Evolutionary conservation across 2,329 filamentous ascomycete genomes (phyloP).

Genomic region (Fusarium globosum): DNA sequence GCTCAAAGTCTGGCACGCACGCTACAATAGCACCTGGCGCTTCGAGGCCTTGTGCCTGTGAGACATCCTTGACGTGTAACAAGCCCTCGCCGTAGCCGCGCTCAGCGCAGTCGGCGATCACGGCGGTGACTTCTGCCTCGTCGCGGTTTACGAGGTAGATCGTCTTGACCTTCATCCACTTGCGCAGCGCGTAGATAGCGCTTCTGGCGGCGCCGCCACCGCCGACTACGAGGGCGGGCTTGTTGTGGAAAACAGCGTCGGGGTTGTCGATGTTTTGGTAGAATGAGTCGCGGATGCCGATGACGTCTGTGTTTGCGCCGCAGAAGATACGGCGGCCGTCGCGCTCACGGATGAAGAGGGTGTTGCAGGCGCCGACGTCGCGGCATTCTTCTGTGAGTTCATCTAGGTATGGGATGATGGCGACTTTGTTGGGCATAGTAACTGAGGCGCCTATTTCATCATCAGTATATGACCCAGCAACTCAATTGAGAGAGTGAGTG

Average conservation of each 20-base stretch:
- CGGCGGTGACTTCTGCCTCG: constrained; percentile 70
- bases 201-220: constrained; percentile 83
- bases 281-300: constrained; percentile 81
- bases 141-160: constrained; percentile 86
- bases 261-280: constrained; percentile 63
- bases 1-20: constrained; percentile 82
- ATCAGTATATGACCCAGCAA: no score
- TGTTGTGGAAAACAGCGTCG: constrained; percentile 62
- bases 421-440: constrained; percentile 87
- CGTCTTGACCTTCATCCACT: constrained; percentile 72
- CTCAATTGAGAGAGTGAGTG: not conserved
- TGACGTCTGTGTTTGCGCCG: constrained; percentile 84
- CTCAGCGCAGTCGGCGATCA: constrained; percentile 71
- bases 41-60: constrained; percentile 68
- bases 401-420: constrained; percentile 79
- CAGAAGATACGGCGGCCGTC: constrained; percentile 65
- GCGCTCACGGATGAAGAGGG: constrained; percentile 72
- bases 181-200: constrained; percentile 79
- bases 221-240: constrained; percentile 78
- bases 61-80: constrained; percentile 68
- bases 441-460: constrained; percentile 69
- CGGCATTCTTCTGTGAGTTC: constrained; percentile 77
- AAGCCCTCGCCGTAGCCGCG: constrained; percentile 70
- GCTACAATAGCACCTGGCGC: constrained; percentile 75
- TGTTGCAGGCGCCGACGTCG: constrained; percentile 83